Base-by-base conservation (phyloP, 1,284 basidiomycete species). In the Ustilago xerochloae region DNA sequence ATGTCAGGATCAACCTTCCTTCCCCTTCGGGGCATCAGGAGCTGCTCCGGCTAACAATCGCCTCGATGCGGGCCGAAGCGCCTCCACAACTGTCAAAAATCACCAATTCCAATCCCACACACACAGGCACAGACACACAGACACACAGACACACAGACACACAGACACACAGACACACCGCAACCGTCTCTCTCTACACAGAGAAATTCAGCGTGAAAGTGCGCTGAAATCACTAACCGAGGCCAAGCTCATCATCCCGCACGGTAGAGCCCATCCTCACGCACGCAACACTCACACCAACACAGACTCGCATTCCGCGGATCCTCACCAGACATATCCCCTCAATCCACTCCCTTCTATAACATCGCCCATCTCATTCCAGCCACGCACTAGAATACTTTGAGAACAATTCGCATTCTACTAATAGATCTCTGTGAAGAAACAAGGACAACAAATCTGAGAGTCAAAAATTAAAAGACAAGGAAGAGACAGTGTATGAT, bases 41-140 rank as follows among this genome's bases (percentile, higher is more conserved):
- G n/a, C n/a, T n/a, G n/a, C n/a, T n/a, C 49, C 50, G 50, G 50
- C 28, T 52, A 52, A 36, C n/a, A 39, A n/a, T 20, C 30, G 20
- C 33, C 22, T 16, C n/a, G 9, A 52, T 26, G 35, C 35, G 50
- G 35, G 16, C 35, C 32, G 28, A 24, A 24, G 45, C 45, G 45
- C 45, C 43, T 47, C 45, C 29, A 28, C 45, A 32, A 28, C 29
- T 47, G 28, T 47, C 45, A 30, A 18, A 24, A 41, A 39, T 41
- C n/a, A n/a, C n/a, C n/a, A n/a, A n/a, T n/a, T n/a, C n/a, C n/a
- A n/a, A n/a, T n/a, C n/a, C n/a, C n/a, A n/a, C n/a, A n/a, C n/a
- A n/a, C n/a, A n/a, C n/a, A n/a, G n/a, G n/a, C n/a, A n/a, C n/a
- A n/a, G n/a, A n/a, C n/a, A n/a, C n/a, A n/a, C n/a, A n/a, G n/a